Base-by-base conservation (phyloP, 257 asterid species). In the Solanum pennellii region DNA sequence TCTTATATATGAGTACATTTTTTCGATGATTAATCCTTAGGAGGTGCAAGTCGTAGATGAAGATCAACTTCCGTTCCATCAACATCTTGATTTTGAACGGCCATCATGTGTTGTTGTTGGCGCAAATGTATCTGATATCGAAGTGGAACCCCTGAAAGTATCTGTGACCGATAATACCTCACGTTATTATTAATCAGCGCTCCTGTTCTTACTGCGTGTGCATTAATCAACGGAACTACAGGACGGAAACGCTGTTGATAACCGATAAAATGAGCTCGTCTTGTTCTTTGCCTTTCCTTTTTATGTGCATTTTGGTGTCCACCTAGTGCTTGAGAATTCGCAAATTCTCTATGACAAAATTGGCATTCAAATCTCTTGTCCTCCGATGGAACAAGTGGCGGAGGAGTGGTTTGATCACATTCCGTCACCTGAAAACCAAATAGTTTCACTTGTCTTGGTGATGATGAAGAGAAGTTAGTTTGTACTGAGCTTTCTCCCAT, bases 271-370 rank as follows among this genome's bases (percentile, higher is more conserved):
- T 85, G 91, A 83, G 91, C 91, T 79, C 93, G 87, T 87, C 93
- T 94, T 14, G 92, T 89, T 86, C 92, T 89, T 86, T 93, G 96
- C 44, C 98, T 90, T 59, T 94, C 98, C 89, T 94, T 95, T 93
- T 95, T 95, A 96, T 95, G 98, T 62, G 96, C 98, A 49, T 95
- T 95, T 44, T 95, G 98, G 49, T 95, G 98, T 35, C 98, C 98
- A 3, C 97, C 98, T 27, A 95, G 85, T 69, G 98, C 98, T 84
- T 95, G 98, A 15, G 97, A 95, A 90, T 93, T 95, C 13, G 91
- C 90, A 29, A 95, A 95, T 60, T 89, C 91, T 59, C 91, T 86
- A 68, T 88, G 91, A 83, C 98, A 95, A 83, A 94, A 94, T 23
- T 94, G 96, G 86, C 98, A 95, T 88, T 93, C 94, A 23, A 92